These are phyloP conservation scores for Alternaria atra DNA, from an alignment of 2,329 filamentous ascomycete species.

Conservation along the genomic window DNA sequence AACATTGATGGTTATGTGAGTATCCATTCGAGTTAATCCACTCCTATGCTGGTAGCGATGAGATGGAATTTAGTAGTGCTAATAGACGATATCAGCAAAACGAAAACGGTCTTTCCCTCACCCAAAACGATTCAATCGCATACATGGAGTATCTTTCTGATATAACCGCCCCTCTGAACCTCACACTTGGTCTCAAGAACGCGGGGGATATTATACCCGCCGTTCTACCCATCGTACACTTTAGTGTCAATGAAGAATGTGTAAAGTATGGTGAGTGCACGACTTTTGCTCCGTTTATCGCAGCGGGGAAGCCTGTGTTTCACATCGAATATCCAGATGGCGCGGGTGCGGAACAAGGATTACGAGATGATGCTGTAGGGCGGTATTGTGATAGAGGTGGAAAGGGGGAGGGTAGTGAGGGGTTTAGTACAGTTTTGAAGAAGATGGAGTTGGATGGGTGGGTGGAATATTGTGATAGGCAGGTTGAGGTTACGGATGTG, in stretches of 20 bases:
- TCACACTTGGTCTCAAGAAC: constrained; percentile 75
- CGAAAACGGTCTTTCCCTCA: constrained; percentile 69
- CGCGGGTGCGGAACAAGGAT: constrained; percentile 45
- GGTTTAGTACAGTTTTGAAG: constrained; percentile 73
- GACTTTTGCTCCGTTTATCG: constrained; percentile 66
- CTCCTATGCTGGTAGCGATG: too few relatives aligned
- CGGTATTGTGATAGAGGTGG: constrained; percentile 55
- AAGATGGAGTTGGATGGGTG: constrained; percentile 70
- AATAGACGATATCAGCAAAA: constrained; percentile 54
- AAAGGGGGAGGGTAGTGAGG: constrained; percentile 53
- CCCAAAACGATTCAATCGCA: constrained; percentile 63
- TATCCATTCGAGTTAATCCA: constrained; percentile 12
- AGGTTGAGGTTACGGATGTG: constrained; percentile 33
- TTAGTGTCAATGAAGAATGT: constrained; percentile 76
- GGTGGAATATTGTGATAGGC: constrained; percentile 64
- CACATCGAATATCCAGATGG: constrained; percentile 74
- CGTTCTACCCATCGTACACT: constrained; percentile 65
- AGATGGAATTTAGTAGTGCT: not conserved
- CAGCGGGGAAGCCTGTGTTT: constrained; percentile 72
- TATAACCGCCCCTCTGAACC: constrained; percentile 62
- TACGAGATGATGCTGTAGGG: constrained; percentile 41
- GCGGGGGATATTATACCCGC: constrained; percentile 66
- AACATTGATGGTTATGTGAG: constrained; percentile 73
- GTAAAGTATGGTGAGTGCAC: constrained; percentile 67
- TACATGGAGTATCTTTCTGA: constrained; percentile 69